Evolutionary conservation across 768 basidiomycete genomes (phyloP).

Genomic region (Auricularia heimuer): DNA sequence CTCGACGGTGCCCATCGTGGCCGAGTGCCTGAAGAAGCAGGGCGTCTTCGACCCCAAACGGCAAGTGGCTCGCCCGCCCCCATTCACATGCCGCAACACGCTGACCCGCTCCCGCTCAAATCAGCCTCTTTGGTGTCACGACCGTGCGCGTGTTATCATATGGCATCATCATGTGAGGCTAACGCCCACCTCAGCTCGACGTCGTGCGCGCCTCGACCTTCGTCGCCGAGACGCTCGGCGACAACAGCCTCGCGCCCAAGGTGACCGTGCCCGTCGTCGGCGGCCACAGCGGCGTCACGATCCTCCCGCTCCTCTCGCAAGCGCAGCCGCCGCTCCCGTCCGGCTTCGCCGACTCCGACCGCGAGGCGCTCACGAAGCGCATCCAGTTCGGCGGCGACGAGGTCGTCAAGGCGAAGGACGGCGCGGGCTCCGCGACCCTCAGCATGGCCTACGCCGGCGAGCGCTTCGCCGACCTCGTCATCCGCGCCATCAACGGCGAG

Average conservation of each 20-base stretch:
- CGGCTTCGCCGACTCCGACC: constrained; percentile 32
- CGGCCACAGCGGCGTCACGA: constrained; percentile 89
- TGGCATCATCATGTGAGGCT: neutral
- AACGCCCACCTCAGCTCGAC: constrained; percentile 40
- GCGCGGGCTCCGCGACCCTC: constrained; percentile 88
- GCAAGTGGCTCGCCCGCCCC: constrained; percentile 30
- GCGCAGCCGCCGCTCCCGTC: constrained; percentile 68
- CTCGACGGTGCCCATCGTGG: constrained; percentile 96
- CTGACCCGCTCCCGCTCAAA: neutral
- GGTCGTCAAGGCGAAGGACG: constrained; percentile 96
- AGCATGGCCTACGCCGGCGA: constrained; percentile 95
- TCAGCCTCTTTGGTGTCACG: constrained; percentile 92
- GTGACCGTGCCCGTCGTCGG: constrained; percentile 85
- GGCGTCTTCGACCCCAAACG: constrained; percentile 86
- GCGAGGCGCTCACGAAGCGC: constrained; percentile 63
- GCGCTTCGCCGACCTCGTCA: constrained; percentile 74
- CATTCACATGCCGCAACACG: neutral
- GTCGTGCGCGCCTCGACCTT: constrained; percentile 98
- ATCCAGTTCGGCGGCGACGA: constrained; percentile 97
- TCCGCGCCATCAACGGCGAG: constrained; percentile 80
- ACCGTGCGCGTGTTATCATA: constrained; percentile 29
- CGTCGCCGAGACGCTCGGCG: constrained; percentile 66
- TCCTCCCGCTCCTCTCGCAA: constrained; percentile 79
- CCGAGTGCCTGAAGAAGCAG: constrained; percentile 89
- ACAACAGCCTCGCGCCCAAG: constrained; percentile 42